Evolutionary conservation across 148 eudicot species (phyloP).

Genomic region (Pharnaceum exiguum): DNA sequence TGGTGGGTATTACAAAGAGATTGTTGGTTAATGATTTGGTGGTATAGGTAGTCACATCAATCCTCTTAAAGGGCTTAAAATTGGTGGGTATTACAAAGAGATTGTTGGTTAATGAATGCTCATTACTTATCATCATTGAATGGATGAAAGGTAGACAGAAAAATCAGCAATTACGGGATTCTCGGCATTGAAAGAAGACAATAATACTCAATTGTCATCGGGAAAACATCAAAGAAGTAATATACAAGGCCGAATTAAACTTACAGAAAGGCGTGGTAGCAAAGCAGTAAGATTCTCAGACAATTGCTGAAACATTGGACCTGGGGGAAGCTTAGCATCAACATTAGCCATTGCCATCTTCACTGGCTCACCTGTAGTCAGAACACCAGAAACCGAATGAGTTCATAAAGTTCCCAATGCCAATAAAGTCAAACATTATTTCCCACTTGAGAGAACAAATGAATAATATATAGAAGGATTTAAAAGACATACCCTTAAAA

Average conservation of each 20-base stretch:
- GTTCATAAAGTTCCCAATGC: slow-evolving; percentile 1
- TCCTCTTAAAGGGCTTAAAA: no score
- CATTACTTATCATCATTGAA: not conserved
- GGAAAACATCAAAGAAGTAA: not conserved
- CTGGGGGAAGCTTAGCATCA: slow-evolving; percentile 43
- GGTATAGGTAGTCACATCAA: no score
- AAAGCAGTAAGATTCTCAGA: slow-evolving; percentile 63
- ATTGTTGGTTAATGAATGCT: no score
- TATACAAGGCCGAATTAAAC: slow-evolving; percentile 19
- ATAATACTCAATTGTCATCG: not conserved
- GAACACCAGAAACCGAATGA: not conserved
- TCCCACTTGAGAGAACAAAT: not conserved
- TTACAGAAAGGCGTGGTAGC: slow-evolving; percentile 82
- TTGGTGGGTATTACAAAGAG: no score
- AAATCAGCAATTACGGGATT: not conserved
- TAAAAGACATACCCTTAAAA: no score
- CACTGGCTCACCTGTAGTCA: slow-evolving; percentile 69
- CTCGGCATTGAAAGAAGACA: no score
- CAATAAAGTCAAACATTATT: not conserved
- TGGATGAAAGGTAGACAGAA: not conserved
- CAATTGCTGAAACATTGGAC: slow-evolving; percentile 38
- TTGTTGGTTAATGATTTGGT: no score
- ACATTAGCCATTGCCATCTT: slow-evolving; percentile 74
- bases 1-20: no score
- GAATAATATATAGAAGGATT: no score